These are phyloP conservation scores for Paraurostyla sp. DNA, from an alignment of 73 alveolate genomes.

Conservation along the genomic window DNA sequence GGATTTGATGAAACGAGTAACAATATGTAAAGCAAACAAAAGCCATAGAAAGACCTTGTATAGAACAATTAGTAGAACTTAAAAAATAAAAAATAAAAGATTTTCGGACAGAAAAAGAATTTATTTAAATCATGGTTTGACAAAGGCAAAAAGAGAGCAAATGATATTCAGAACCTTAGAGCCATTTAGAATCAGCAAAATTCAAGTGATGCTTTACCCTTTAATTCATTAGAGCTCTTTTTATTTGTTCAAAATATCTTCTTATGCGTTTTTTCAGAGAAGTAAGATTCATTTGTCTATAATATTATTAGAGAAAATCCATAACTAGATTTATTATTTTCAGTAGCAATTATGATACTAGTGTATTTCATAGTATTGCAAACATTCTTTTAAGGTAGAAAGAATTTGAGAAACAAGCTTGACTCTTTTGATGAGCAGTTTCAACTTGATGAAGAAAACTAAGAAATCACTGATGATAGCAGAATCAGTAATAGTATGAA, in stretches of 20 bases:
- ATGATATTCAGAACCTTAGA: background rate
- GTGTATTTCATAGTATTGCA: constrained; percentile 36
- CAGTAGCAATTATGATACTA: constrained; percentile 58
- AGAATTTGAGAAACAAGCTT: constrained; percentile 20
- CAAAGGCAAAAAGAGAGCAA: background rate
- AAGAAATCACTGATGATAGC: constrained; percentile 28
- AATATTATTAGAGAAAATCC: constrained; percentile 19
- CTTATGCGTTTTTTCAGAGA: constrained; percentile 27
- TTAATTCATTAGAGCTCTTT: constrained; percentile 30
- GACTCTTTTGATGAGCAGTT: constrained; percentile 25
- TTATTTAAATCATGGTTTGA: constrained; percentile 38
- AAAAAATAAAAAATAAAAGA: background rate
- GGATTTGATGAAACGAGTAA: constrained; percentile 1
- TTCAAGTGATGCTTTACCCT: constrained; percentile 41
- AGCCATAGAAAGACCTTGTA: background rate
- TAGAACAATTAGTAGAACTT: background rate
- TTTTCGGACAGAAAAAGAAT: background rate
- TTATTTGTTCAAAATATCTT: constrained; percentile 26
- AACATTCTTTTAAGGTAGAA: constrained; percentile 42
- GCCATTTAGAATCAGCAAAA: background rate
- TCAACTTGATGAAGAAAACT: constrained; percentile 5
- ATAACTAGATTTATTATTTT: constrained; percentile 27
- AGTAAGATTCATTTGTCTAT: background rate
- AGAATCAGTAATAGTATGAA: background rate
- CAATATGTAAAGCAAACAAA: background rate